Evolutionary conservation across 805 yeast species (phyloP), one percentile per base, ranked within the genome.

Genomic region (Zygotorulaspora florentina): DNA sequence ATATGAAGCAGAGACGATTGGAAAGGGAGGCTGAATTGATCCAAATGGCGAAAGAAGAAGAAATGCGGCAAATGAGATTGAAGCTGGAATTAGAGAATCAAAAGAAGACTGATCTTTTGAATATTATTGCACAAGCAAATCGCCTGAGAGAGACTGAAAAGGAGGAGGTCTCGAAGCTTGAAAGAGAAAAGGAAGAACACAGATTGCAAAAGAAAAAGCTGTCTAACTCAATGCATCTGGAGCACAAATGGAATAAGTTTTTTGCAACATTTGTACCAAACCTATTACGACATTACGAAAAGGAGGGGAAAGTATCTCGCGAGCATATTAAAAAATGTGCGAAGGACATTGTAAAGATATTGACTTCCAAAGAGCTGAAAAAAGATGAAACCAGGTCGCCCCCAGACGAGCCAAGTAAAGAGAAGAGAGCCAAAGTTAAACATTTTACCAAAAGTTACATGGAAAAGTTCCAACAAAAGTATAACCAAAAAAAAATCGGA

Each of bases 221-320:
- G 23, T 44, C 48, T 8, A 53, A 48, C 20, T 40, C 42, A 3
- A 52, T 48, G 25, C 42, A 51, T 40, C 30, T 59, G 35, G 66
- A 61, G 40, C 61, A 56, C 45, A 56, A 58, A 33, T 72, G 76
- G 76, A 60, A 60, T 35, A 62, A 54, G 25, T 63, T 62, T 39
- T 79, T 91, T 61, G 97, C 96, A 1, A 66, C 73, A 12, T 72
- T 79, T 54, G 85, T 91, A 9, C 97, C 97, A 8, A 88, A 89
- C 57, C 65, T 85, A 58, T 72, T 90, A 44, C 80, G 81, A 52
- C 79, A 77, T 53, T 79, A 84, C 62, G 83, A 79, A 52, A 61
- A 71, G 2, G 81, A 80, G 43, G 28, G 53, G 8, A 34, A 39
- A 1, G 71, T 91, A 17, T 89, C 88, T 3, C 81, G 79, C 47